Evolutionary conservation across 208 protist species (phyloP), one percentile per base, ranked within the genome.

Genomic region (Balamuthia mandrillaris): DNA sequence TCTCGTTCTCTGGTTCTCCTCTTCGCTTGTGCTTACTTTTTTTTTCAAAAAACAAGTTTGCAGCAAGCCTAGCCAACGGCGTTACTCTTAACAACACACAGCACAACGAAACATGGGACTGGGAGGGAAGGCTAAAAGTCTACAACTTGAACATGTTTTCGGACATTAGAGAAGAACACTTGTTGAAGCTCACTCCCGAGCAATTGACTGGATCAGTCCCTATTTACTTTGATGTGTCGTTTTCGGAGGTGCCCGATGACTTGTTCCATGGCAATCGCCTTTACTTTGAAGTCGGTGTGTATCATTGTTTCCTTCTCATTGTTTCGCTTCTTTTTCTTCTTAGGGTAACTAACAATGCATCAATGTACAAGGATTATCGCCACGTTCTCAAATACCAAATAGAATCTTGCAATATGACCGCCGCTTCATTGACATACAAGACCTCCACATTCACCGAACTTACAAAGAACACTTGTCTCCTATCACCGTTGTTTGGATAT

Each of bases 221-320:
- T 37, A 47, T 79, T 6, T 6, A 27, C 14, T 41, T 79, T 37
- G 27, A 18, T 37, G 45, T 79, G 45, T 39, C 51, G 33, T 79
- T 79, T 31, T 29, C 18, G 24, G 7, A 52, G 49, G 58, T 79
- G 29, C 70, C 70, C 10, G 70, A 79, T 0, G 29, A 47, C 42
- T 79, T 79, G 45, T 79, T 79, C 33, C 45, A 39, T 14, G 70
- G 70, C 70, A 79, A 79, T 27, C 70, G 70, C 0, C 70, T 79
- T 29, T 79, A 79, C 70, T 79, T 79, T 41, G 70, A 79, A 24
- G 33, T 79, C 39, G 70, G 65, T 75, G 33, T 27, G 14, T 31
- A 18, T 63, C 14, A 37, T 27, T 42, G 37, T 21, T 42, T 75
- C 41, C 33, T 75, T 42, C 41, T 39, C n/a, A 68, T 35, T 56